A percentile compares a stretch with the other conserved stretches of the same genome.
Conservation (phyloP, 2,329 filamentous ascomycete genomes). For the Diaporthe amygdali region DNA sequence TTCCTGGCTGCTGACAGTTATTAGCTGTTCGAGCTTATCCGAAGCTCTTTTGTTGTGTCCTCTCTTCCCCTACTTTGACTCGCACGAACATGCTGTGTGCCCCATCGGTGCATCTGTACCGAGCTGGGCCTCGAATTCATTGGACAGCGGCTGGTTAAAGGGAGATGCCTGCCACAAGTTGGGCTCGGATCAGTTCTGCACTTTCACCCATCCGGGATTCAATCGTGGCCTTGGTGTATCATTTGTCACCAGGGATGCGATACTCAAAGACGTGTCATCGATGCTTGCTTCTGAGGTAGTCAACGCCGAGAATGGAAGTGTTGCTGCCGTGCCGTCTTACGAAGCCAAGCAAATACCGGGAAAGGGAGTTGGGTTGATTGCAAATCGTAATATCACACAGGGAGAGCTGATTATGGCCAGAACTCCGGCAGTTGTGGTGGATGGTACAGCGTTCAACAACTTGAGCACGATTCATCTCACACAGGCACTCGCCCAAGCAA, state of each 20-base stretch:
- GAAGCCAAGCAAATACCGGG: neutral
- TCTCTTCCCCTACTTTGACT: neutral
- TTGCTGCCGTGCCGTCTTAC: neutral
- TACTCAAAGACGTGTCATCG: neutral
- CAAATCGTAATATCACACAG: neutral
- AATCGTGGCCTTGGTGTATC: conserved; percentile 15
- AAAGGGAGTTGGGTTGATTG: conserved; percentile 10
- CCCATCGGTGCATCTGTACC: neutral
- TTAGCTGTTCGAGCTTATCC: neutral
- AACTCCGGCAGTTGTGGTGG: conserved; percentile 14
- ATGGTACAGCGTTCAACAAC: neutral
- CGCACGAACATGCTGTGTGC: conserved; percentile 5
- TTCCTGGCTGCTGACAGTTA: neutral
- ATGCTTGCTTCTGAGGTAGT: neutral
- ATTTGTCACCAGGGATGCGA: neutral
- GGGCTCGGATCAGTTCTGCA: conserved; percentile 2
- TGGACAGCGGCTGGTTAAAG: neutral
- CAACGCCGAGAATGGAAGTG: neutral
- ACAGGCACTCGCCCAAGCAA: neutral
- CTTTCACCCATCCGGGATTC: conserved; percentile 1
- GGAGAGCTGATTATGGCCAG: conserved; percentile 13
- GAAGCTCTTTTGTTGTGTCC: neutral
- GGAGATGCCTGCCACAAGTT: conserved; percentile 10
- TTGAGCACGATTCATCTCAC: neutral
- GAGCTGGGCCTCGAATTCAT: neutral